Base-by-base conservation (phyloP, 768 basidiomycete species). In the Hericium erinaceus region DNA sequence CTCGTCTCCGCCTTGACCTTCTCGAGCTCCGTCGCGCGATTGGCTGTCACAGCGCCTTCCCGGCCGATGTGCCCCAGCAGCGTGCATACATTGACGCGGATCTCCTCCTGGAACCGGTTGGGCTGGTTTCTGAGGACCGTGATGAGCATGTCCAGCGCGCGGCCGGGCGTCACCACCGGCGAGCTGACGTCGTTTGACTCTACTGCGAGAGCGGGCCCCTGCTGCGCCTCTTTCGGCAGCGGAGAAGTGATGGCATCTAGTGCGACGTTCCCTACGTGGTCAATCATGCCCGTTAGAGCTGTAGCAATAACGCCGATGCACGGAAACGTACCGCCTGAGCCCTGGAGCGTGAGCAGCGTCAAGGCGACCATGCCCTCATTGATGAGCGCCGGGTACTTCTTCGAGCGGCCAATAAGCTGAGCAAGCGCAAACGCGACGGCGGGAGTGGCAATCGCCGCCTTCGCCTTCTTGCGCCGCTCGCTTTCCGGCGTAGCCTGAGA, bases 341-440 rank as follows among this genome's bases (percentile, higher is more conserved):
- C 75, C 41, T 83, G 79, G 11, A 84, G 83, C 55, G 83, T 83
- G 58, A 98, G 70, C 52, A 98, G 68, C 44, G 85, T 89, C 59
- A 95, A 71, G 4, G 90, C 89, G 46, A 97, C 81, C 20, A 95
- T 76, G 2, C 87, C 90, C 69, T 98, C 95, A 63, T 93, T 95
- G 55, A 97, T 80, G 37, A 98, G 76, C 41, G 92, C 75, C 1
- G 90, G 87, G 67, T 92, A 92, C 67, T 84, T 87, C 60, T 78
- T 81, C 66, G 90, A 91, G 60, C 86, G 79, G 24, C 81, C 81
- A 16, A 95, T 75, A 57, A 97, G 80, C 56, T 79, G 82, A 1
- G 83, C 80, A 37, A 98, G 75, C 26, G 83, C 79, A 3, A 76
- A 75, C 0, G 82, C 80, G 58, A 80, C 81, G 16, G 82, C 76